phyloP scores from a whole-genome alignment of 2,329 filamentous ascomycete species.

The Colletotrichum navitas region DNA sequence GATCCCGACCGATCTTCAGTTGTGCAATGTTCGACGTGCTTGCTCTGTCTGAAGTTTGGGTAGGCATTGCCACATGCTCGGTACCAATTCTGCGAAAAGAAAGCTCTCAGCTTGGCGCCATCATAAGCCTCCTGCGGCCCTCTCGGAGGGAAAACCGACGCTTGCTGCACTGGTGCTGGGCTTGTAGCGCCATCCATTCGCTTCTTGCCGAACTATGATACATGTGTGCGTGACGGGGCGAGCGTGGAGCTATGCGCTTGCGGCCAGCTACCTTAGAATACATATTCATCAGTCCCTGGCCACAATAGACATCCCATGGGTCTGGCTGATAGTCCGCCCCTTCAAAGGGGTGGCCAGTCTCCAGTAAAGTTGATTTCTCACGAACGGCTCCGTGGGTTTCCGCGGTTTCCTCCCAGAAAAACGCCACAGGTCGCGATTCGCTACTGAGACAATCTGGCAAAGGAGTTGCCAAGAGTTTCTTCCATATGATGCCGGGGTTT shows the following conservation, averaged over 20 bases:
- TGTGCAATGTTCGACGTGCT: conserved; percentile 32
- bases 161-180: conserved; percentile 14
- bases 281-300: background rate
- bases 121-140: background rate
- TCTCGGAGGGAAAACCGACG: conserved; percentile 9
- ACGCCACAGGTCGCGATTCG: conserved; percentile 5
- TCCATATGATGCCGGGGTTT: conserved; percentile 20
- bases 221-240: background rate
- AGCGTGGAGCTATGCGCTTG: conserved; percentile 12
- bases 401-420: conserved; percentile 24
- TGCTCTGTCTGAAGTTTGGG: conserved; percentile 6
- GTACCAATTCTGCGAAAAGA: background rate
- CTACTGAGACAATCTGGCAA: conserved; percentile 26
- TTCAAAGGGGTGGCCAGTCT: background rate
- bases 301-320: conserved; percentile 13
- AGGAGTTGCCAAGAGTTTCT: conserved; percentile 35
- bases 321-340: background rate
- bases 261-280: background rate
- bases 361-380: conserved; percentile 14
- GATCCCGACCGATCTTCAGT: conserved; percentile 8
- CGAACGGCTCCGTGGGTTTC: conserved; percentile 14
- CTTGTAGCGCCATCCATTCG: conserved; percentile 22
- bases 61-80: conserved; percentile 1
- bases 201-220: conserved; percentile 4
- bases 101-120: conserved; percentile 1